These are phyloP conservation scores for Clathrus columnatus DNA, from an alignment of 768 basidiomycete species.

Conservation along the genomic window DNA sequence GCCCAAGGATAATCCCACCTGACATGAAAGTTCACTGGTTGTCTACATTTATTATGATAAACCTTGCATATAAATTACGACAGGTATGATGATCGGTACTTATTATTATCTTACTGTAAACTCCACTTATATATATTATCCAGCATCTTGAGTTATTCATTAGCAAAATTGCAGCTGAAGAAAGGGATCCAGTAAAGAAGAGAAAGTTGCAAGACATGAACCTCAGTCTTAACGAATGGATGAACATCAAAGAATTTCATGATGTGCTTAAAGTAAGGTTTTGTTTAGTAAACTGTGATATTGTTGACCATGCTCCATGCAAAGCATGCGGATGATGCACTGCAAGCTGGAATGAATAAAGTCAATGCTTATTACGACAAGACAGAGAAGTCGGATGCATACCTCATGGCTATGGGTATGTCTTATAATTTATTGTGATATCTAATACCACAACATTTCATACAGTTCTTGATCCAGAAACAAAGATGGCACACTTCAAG, in stretches of 20 bases:
- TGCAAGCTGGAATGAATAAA: constrained; percentile 20
- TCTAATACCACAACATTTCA: no score
- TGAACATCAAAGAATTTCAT: no score
- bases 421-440: no score
- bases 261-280: no score
- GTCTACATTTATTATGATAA: constrained; percentile 24
- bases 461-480: constrained; percentile 20
- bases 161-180: constrained; percentile 17
- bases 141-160: constrained; percentile 22
- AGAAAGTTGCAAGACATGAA: neutral
- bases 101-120: neutral
- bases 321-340: constrained; percentile 24
- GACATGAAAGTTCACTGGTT: constrained; percentile 28
- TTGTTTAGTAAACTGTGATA: no score
- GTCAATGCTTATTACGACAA: constrained; percentile 25
- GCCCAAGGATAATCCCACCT: constrained; percentile 16
- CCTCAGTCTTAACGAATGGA: neutral
- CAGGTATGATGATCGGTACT: constrained; percentile 9
- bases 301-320: no score
- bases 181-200: constrained; percentile 12
- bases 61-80: constrained; percentile 9
- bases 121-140: neutral
- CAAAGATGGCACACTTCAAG: constrained; percentile 20
- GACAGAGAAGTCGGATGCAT: constrained; percentile 21
- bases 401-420: constrained; percentile 25